A percentile compares a stretch with the other conserved stretches of the same genome.
Conservation (phyloP, 176 grass and related monocot genomes). For the Guadua angustifolia region DNA sequence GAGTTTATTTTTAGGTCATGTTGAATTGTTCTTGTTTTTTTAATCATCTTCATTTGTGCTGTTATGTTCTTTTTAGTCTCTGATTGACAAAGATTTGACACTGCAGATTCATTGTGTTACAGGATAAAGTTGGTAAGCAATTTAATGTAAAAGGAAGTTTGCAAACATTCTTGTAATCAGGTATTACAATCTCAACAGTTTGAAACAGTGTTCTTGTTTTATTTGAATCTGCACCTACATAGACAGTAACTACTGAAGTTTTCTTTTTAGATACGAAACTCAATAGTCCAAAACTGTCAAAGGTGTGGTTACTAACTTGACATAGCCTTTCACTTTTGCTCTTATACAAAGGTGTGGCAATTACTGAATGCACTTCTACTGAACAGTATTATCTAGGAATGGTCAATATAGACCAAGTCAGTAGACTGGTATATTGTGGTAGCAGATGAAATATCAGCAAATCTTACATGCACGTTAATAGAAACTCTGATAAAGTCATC, state of each 20-base stretch:
- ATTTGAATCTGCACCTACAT: background rate
- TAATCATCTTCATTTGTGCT: background rate
- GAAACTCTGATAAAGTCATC: background rate
- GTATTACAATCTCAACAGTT: slow-evolving; percentile 25
- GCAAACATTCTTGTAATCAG: slow-evolving; percentile 44
- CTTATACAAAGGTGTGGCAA: background rate
- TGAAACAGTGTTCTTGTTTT: background rate
- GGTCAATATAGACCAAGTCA: slow-evolving; percentile 2
- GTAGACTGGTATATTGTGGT: background rate
- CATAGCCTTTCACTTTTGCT: background rate
- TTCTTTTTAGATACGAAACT: slow-evolving; percentile 5
- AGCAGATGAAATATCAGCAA: too few relatives aligned
- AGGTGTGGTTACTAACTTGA: background rate
- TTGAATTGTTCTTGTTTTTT: background rate
- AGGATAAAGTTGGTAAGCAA: slow-evolving; percentile 98
- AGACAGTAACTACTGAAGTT: background rate
- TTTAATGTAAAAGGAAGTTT: slow-evolving; percentile 38
- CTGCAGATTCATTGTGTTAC: slow-evolving; percentile 45
- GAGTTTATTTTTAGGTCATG: slow-evolving; percentile 46
- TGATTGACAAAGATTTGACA: slow-evolving; percentile 47
- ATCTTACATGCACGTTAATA: background rate
- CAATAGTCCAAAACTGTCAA: background rate
- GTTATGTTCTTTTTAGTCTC: slow-evolving; percentile 16
- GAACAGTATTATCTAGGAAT: background rate
- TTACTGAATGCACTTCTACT: background rate